Evolutionary conservation across 306 rosid genomes (phyloP), one percentile per base, ranked within the genome.

Genomic region (Herpetospermum pedunculosum): DNA sequence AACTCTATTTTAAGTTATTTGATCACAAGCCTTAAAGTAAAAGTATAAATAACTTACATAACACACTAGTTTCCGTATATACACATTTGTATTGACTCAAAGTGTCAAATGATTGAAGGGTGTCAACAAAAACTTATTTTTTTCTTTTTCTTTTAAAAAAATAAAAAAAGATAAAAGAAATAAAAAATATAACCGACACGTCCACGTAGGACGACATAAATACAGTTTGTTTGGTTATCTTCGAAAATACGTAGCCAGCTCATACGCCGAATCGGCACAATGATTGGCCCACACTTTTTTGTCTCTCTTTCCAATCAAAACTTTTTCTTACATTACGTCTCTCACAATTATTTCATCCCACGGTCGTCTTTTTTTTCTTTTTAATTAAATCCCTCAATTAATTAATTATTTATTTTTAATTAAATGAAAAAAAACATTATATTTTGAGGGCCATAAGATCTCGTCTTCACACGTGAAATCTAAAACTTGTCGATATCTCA

Each of bases 181-280:
- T 34, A n/a, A n/a, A n/a, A n/a, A n/a, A n/a, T 70, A 29, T 28
- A 78, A 82, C 91, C 87, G 91, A 87, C 91, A 81, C 26, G 48
- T 37, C 72, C 82, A 74, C 81, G 84, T 78, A 74, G 53, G 85
- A 72, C 26, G 44, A 23, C 64, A 49, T 76, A 76, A 76, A 75
- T 49, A 58, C 73, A 60, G 52, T 50, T 19, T 70, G n/a, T 59
- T 41, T 28, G 48, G 70, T 60, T 71, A 64, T 76, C 68, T 80
- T 83, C 55, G 57, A 49, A 87, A 81, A 68, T 83, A 83, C 58
- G 72, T 75, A 77, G 85, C 88, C 88, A 85, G 84, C 85, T 40
- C 40, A 69, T 69, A 60, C 75, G 72, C 49, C 76, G 78, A 81
- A 77, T 76, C 40, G 9, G 41, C 80, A 14, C 70, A 35, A 57